A percentile compares a stretch with the other conserved stretches of the same genome.
phyloP scores from a whole-genome alignment of 139 green algal genomes.

The Micromonas pusilla region DNA sequence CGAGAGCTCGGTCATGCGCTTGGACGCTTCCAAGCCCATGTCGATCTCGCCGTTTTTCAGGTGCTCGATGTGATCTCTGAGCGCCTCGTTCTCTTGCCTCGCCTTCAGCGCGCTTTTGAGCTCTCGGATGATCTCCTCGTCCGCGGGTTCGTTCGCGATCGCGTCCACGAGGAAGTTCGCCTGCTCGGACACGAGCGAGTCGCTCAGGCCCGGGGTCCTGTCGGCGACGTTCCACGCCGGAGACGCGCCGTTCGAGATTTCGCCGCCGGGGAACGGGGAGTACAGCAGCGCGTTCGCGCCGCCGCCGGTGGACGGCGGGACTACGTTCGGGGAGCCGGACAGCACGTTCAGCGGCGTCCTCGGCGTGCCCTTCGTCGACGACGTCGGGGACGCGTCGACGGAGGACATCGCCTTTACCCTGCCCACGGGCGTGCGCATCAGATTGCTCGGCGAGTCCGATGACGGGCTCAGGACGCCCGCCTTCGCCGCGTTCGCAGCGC shows the following conservation, averaged over 20 bases:
- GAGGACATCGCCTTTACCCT: neutral
- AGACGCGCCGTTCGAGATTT: neutral
- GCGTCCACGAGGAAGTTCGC: neutral
- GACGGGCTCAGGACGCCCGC: too few species aligned
- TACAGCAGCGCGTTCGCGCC: too few species aligned
- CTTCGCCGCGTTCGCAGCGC: neutral
- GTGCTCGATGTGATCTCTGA: neutral
- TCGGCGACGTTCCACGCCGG: neutral
- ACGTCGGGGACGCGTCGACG: neutral
- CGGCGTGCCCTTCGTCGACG: neutral
- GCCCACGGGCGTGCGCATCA: neutral
- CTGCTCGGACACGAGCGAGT: neutral
- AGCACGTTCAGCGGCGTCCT: neutral
- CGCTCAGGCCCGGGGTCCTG: neutral
- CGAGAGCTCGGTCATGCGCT: neutral
- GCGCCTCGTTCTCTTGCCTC: neutral
- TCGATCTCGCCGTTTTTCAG: neutral
- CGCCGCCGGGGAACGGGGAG: neutral
- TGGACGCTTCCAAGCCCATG: neutral
- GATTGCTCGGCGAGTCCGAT: too few species aligned
- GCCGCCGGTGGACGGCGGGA: neutral
- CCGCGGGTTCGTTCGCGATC: neutral
- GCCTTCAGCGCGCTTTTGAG: neutral
- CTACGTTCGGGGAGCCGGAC: neutral
- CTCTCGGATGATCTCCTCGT: neutral